Evolutionary conservation across 306 rosid species (phyloP), one percentile per base, ranked within the genome.

Genomic region (Prunus kanzakura): DNA sequence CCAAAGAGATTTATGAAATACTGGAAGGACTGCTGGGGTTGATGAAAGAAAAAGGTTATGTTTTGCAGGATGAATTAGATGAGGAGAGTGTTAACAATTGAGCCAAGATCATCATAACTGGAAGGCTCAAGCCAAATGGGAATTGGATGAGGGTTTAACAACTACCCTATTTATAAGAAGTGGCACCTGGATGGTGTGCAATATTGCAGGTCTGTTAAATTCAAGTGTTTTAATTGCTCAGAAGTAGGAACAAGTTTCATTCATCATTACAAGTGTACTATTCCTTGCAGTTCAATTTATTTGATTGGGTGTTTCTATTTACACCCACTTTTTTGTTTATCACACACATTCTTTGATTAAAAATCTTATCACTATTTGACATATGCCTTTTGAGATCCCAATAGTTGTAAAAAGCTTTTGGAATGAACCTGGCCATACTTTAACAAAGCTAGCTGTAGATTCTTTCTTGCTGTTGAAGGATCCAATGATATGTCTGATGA

Each of bases 11-110:
- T 55, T 86, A 85, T 62, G 72, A 86, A 67, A 61, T 76, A 82
- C 80, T 89, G 79, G 87, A 88, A 63, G 90, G 88, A 23, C 86
- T 88, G 83, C 71, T 85, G 76, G 83, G 87, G 62, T 80, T 85
- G 84, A 82, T 87, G 89, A 88, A 87, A 76, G 92, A 81, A 73
- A 87, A 85, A 73, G 90, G 86, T 35, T 85, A 79, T 67, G 10
- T 57, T 64, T 47, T 87, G 75, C 88, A 45, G 79, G 81, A 78
- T 25, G 90, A 78, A 74, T 72, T 88, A 49, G 87, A 87, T 82
- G 88, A 65, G 47, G 84, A 83, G 67, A 78, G 70, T 80, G 79
- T 74, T 43, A 69, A 70, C 70, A 75, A 65, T 69, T 83, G 73
- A 51, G 64, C 84, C 51, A 58, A 67, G 61, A 74, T 77, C 79